phyloP scores from a whole-genome alignment of 306 rosid species.

The Boehmeria nivea region DNA sequence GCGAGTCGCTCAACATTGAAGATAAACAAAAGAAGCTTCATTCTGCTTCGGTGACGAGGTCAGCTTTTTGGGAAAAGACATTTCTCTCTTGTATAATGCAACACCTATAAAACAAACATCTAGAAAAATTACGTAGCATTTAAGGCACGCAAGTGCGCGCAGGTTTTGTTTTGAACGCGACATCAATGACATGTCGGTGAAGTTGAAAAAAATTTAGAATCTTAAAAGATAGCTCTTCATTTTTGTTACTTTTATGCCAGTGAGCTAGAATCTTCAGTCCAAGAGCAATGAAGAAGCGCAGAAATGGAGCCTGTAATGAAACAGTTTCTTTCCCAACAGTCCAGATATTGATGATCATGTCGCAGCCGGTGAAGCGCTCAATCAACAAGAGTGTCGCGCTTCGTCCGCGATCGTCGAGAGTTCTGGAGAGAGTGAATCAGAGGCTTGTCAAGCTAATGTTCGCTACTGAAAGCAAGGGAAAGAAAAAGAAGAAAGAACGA shows the following conservation, averaged over 20 bases:
- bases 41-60: constrained; percentile 26
- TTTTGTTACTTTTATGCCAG: not conserved
- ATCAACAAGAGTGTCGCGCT: too few species aligned
- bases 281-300: constrained; percentile 6
- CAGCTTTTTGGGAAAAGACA: not conserved
- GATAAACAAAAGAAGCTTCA: constrained; percentile 28
- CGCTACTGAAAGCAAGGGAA: too few species aligned
- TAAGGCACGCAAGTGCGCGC: not conserved
- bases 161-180: not conserved
- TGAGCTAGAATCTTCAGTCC: not conserved
- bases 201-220: not conserved
- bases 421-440: too few species aligned
- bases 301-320: constrained; percentile 6
- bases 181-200: not conserved
- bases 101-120: too few species aligned
- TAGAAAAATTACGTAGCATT: not conserved
- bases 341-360: not conserved
- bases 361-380: not conserved
- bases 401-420: too few species aligned
- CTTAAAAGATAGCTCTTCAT: not conserved
- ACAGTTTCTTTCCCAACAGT: not conserved
- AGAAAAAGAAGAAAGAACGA: too few species aligned
- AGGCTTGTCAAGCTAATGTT: too few species aligned
- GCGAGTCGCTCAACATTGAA: constrained; percentile 10
- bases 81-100: too few species aligned